phyloP scores from a whole-genome alignment of 208 protist species.

The Acanthamoeba castellanii region DNA sequence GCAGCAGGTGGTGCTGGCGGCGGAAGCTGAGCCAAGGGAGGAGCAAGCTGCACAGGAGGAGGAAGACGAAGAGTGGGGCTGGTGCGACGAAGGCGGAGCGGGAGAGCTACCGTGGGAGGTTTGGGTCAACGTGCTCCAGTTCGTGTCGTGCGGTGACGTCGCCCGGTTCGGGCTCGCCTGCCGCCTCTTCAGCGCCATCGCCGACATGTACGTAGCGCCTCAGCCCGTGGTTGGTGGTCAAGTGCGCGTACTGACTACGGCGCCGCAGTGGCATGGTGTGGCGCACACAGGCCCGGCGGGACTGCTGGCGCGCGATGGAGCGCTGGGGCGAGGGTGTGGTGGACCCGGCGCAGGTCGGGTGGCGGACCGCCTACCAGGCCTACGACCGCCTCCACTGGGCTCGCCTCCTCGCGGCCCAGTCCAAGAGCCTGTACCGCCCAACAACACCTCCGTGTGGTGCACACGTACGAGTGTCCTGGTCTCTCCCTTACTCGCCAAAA shows the following conservation, averaged over 20 bases:
- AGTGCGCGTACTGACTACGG: not conserved
- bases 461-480: too few relatives aligned
- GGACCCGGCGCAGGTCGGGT: not conserved
- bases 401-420: not conserved
- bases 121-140: not conserved
- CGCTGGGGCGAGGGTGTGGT: not conserved
- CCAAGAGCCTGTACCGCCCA: too few relatives aligned
- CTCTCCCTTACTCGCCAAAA: too few relatives aligned
- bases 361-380: not conserved
- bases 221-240: too few relatives aligned
- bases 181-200: conserved; percentile 4
- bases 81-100: not conserved
- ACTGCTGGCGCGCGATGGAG: not conserved
- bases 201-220: not conserved
- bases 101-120: not conserved
- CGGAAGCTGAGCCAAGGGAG: too few relatives aligned
- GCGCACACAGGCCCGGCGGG: not conserved
- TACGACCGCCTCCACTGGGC: not conserved
- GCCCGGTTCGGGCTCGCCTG: not conserved
- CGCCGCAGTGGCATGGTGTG: not conserved
- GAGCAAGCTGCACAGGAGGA: too few relatives aligned
- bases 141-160: not conserved
- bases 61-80: not conserved
- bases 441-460: too few relatives aligned
- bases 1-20: too few relatives aligned